Conservation (phyloP, 805 yeast genomes). For the Kuraishia hungarica region DNA sequence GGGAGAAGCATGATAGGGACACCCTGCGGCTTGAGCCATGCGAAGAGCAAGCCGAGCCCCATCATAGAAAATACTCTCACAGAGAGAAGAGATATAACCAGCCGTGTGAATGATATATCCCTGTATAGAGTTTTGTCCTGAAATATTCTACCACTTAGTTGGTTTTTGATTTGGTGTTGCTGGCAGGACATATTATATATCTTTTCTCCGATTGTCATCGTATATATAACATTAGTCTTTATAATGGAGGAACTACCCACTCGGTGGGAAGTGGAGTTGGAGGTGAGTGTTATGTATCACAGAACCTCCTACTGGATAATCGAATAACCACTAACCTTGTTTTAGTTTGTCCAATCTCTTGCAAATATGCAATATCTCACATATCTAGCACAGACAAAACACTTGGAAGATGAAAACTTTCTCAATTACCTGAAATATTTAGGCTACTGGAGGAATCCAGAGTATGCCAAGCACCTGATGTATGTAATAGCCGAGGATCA, state of each 20-base stretch:
- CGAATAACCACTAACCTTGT: not conserved
- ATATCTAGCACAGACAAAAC: constrained; percentile 77
- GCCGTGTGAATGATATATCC: too few species aligned
- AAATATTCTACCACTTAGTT: too few species aligned
- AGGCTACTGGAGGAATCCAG: constrained; percentile 77
- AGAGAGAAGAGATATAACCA: too few species aligned
- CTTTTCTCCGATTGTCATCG: too few species aligned
- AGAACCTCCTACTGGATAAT: not conserved
- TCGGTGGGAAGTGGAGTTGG: constrained; percentile 84
- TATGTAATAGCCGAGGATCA: constrained; percentile 12
- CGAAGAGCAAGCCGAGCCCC: not conserved
- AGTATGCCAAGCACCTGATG: constrained; percentile 61
- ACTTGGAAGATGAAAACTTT: constrained; percentile 63
- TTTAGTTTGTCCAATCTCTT: constrained; percentile 81
- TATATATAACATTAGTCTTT: not conserved
- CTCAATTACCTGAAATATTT: constrained; percentile 70
- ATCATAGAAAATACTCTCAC: too few species aligned
- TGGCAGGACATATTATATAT: too few species aligned
- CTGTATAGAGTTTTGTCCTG: too few species aligned
- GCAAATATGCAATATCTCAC: constrained; percentile 85
- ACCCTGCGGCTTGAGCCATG: not conserved
- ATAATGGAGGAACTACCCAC: constrained; percentile 32
- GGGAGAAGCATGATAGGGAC: not conserved
- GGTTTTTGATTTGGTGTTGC: too few species aligned
- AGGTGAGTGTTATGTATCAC: constrained; percentile 28